Evolutionary conservation across 305 asterid genomes (phyloP).

Genomic region (Fraxinus xanthoxyloides): DNA sequence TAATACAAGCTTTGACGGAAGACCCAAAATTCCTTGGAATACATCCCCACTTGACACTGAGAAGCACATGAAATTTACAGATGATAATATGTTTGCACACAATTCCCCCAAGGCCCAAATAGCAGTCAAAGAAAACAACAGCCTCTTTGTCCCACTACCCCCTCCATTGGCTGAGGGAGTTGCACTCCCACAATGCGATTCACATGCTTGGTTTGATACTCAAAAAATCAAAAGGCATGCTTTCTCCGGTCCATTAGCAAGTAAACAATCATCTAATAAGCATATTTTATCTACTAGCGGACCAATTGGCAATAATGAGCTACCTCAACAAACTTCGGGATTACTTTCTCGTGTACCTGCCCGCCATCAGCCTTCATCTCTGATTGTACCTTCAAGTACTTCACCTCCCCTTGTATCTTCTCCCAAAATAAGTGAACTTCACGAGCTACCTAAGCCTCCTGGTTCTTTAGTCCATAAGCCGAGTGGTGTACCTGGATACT

Average conservation of each 20-base stretch:
- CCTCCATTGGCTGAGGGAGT: slow-evolving; percentile 58
- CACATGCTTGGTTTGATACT: slow-evolving; percentile 47
- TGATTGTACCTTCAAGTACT: slow-evolving; percentile 50
- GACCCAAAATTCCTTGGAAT: slow-evolving; percentile 61
- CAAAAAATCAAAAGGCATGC: slow-evolving; percentile 57
- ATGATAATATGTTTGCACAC: slow-evolving; percentile 36
- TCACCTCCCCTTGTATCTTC: slow-evolving; percentile 72
- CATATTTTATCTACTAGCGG: slow-evolving; percentile 51
- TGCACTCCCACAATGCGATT: slow-evolving; percentile 44
- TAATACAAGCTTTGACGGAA: slow-evolving; percentile 30
- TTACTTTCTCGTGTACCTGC: slow-evolving; percentile 42
- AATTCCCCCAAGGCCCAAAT: slow-evolving; percentile 42
- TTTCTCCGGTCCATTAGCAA: slow-evolving; percentile 80
- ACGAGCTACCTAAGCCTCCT: slow-evolving; percentile 97
- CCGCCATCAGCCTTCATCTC: slow-evolving; percentile 43
- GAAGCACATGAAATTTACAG: slow-evolving; percentile 46
- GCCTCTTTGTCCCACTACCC: slow-evolving; percentile 70
- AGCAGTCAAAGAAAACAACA: slow-evolving; percentile 45
- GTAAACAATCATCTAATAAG: slow-evolving; percentile 66
- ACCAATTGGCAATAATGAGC: slow-evolving; percentile 49
- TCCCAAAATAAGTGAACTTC: slow-evolving; percentile 88
- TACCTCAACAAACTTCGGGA: slow-evolving; percentile 50
- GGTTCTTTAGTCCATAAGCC: slow-evolving; percentile 57
- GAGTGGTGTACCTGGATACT: slow-evolving; percentile 57
- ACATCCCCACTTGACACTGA: slow-evolving; percentile 76